Evolutionary conservation across 371 early-diverging fungal species (phyloP).

Genomic region (Mortierella sp.): DNA sequence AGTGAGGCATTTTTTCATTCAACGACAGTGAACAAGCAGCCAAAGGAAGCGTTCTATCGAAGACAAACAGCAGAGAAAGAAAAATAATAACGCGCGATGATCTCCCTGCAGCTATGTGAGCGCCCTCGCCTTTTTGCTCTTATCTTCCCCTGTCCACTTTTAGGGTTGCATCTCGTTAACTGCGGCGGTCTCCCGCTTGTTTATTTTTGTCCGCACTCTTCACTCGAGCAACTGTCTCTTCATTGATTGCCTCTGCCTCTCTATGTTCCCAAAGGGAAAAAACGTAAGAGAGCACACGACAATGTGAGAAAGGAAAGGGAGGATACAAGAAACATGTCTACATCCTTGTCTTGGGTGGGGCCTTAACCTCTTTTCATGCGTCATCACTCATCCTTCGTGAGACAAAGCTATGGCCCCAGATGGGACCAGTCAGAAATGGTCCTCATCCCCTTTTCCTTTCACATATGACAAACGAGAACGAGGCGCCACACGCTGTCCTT

Average conservation of each 20-base stretch:
- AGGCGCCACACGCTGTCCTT: not conserved
- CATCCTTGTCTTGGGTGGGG: not conserved
- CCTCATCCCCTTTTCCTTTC: not conserved
- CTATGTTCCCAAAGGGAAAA: not conserved
- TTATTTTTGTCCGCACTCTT: not conserved
- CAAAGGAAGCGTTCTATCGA: not conserved
- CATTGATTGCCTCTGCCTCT: not conserved
- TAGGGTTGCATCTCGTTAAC: not conserved
- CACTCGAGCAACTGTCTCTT: not conserved
- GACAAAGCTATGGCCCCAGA: not conserved
- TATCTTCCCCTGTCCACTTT: not conserved
- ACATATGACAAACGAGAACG: not conserved
- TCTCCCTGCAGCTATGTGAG: not conserved
- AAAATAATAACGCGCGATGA: slow-evolving; percentile 7
- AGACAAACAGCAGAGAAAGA: not conserved
- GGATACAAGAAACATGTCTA: not conserved
- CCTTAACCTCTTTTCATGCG: not conserved
- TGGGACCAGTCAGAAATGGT: not conserved
- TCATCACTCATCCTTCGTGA: not conserved
- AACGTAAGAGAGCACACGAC: not conserved
- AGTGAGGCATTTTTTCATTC: slow-evolving; percentile 13
- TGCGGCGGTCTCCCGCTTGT: not conserved
- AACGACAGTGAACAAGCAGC: not conserved
- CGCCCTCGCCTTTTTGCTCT: not conserved
- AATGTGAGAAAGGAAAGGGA: not conserved